phyloP scores from a whole-genome alignment of 345 rosid species.

The Eucalyptus sp. region DNA sequence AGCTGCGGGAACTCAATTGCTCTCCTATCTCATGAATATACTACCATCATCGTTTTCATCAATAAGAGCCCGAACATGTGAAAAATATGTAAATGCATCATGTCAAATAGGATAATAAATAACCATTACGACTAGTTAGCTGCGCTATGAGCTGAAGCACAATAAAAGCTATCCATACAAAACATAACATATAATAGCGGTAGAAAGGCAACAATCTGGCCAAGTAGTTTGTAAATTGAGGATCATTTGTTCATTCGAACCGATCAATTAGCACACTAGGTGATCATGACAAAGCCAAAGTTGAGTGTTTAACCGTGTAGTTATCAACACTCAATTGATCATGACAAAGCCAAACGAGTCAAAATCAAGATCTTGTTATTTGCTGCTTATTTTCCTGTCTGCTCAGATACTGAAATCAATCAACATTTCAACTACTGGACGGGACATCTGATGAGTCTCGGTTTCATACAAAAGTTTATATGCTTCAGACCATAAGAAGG shows the following conservation, averaged over 20 bases:
- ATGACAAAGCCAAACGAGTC: not conserved
- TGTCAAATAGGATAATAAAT: not conserved
- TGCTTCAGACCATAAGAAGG: not conserved
- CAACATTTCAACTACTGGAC: not conserved
- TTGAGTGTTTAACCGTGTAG: not conserved
- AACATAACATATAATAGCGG: not conserved
- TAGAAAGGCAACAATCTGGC: not conserved
- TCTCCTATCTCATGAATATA: not conserved
- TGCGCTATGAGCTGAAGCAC: not conserved
- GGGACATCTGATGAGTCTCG: not conserved
- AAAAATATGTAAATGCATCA: not conserved
- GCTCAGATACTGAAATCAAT: not conserved
- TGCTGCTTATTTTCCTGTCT: not conserved
- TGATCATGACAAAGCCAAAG: not conserved
- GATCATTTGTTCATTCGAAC: not conserved
- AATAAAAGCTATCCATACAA: not conserved
- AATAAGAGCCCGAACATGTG: not conserved
- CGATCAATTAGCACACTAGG: not conserved
- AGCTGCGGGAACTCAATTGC: not conserved
- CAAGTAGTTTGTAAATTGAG: not conserved
- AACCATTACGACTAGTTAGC: not conserved
- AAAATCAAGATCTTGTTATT: not conserved
- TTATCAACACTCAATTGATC: not conserved
- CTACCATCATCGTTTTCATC: not conserved
- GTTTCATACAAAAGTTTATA: not conserved